Evolutionary conservation across 2,329 filamentous ascomycete species (phyloP).

Genomic region (Achaetomium macrosporum): DNA sequence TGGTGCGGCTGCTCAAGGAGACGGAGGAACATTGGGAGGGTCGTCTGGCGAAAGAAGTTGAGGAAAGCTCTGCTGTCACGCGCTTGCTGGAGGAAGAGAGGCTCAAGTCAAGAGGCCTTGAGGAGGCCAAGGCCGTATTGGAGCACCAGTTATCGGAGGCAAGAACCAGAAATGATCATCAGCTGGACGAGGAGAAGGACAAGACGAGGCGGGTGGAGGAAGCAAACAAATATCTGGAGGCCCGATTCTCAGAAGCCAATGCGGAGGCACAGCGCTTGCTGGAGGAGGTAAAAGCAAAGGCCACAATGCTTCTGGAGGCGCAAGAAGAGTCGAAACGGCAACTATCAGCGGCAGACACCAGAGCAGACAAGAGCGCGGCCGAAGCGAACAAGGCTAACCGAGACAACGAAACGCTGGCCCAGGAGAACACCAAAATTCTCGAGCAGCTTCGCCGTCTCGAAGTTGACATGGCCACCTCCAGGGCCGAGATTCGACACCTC

Average conservation of each 20-base stretch:
- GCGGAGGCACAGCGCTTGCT: background rate
- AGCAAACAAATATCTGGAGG: background rate
- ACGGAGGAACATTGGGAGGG: background rate
- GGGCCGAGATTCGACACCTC: background rate
- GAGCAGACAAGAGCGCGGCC: background rate
- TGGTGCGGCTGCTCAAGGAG: background rate
- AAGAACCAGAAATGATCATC: background rate
- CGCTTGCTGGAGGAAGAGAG: background rate
- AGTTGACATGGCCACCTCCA: background rate
- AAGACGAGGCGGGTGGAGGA: background rate
- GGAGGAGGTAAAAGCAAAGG: background rate
- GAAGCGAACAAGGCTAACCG: background rate
- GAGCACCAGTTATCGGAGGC: background rate
- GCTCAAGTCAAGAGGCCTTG: background rate
- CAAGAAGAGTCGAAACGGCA: background rate
- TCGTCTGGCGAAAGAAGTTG: background rate
- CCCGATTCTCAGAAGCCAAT: background rate
- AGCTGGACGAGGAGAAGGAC: background rate
- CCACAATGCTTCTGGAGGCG: background rate
- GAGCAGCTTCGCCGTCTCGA: background rate
- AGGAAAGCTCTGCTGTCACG: background rate
- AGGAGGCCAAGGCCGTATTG: background rate
- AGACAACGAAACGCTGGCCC: background rate
- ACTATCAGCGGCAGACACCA: background rate
- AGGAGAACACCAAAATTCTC: background rate